Conservation (phyloP, 805 yeast genomes). For the Wickerhamiella parazyma region DNA sequence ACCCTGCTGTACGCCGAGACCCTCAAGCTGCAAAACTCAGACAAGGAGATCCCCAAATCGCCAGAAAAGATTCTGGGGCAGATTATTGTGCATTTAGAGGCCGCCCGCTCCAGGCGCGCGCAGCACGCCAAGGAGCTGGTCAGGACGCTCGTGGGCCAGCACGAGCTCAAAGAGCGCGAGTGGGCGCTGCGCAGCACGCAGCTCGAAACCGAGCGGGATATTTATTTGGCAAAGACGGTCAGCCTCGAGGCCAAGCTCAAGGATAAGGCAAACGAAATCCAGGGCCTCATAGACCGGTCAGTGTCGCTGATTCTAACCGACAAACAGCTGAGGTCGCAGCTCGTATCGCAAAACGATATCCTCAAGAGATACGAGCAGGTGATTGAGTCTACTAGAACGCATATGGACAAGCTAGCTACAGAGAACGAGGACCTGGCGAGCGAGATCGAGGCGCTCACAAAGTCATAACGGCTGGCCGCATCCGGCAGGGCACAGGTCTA, state of each 20-base stretch:
- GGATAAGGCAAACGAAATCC: slow-evolving; percentile 6
- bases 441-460: slow-evolving; percentile 5
- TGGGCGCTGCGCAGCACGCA: slow-evolving; percentile 4
- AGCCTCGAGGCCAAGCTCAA: not conserved
- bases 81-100: slow-evolving; percentile 9
- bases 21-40: slow-evolving; percentile 8
- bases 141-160: slow-evolving; percentile 9
- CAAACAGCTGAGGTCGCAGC: slow-evolving; percentile 7
- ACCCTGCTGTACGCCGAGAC: slow-evolving; percentile 8
- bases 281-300: slow-evolving; percentile 7
- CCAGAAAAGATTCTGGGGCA: slow-evolving; percentile 10
- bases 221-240: slow-evolving; percentile 1
- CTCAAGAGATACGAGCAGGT: slow-evolving; percentile 6
- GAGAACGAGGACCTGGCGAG: slow-evolving; percentile 1
- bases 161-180: slow-evolving; percentile 10
- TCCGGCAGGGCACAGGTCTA: slow-evolving; percentile 71
- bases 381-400: slow-evolving; percentile 4
- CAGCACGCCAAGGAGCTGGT: slow-evolving; percentile 11
- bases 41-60: slow-evolving; percentile 9
- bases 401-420: slow-evolving; percentile 3
- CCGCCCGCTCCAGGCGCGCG: slow-evolving; percentile 6
- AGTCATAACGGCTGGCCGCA: slow-evolving; percentile 30
- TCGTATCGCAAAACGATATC: slow-evolving; percentile 5
- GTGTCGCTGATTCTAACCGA: slow-evolving; percentile 8
- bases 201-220: not conserved